Percentiles rank a stretch among this genome's conserved stretches.
Conservation (phyloP, 2,329 filamentous ascomycete species). For the Xylariaceae sp. region DNA sequence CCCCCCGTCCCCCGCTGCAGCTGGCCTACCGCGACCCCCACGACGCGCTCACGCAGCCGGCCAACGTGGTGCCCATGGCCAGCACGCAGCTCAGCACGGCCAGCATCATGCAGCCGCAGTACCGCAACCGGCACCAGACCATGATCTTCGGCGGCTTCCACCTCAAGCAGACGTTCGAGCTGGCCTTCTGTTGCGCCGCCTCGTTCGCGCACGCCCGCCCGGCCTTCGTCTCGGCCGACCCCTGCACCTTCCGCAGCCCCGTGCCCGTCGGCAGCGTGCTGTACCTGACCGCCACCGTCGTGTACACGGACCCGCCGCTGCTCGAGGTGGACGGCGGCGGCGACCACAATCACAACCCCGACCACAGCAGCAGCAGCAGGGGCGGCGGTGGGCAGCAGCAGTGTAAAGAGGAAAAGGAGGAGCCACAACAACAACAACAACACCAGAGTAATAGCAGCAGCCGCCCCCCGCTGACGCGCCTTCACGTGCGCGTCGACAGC, state of each 20-base stretch:
- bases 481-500: slow-evolving; percentile 64
- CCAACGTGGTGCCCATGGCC: slow-evolving; percentile 47
- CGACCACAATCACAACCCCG: slow-evolving; percentile 18
- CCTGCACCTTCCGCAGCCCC: slow-evolving; percentile 66
- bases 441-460: no score
- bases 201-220: slow-evolving; percentile 62
- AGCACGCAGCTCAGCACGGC: slow-evolving; percentile 52
- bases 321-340: slow-evolving; percentile 41
- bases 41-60: slow-evolving; percentile 23
- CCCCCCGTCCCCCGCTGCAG: no score
- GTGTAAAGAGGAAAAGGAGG: no score
- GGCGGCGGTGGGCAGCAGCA: no score
- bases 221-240: slow-evolving; percentile 65
- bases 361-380: no score
- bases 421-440: slow-evolving; percentile 20
- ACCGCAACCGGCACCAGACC: slow-evolving; percentile 51
- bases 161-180: slow-evolving; percentile 66
- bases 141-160: slow-evolving; percentile 76
- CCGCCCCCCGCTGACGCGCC: slow-evolving; percentile 32
- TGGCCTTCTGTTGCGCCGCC: slow-evolving; percentile 68
- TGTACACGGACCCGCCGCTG: slow-evolving; percentile 58
- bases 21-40: slow-evolving; percentile 48
- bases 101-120: slow-evolving; percentile 65
- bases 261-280: slow-evolving; percentile 68
- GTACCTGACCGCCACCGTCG: slow-evolving; percentile 64